Evolutionary conservation across 2,329 filamentous ascomycete genomes (phyloP).

Genomic region (Ascochyta viciae-villosae): DNA sequence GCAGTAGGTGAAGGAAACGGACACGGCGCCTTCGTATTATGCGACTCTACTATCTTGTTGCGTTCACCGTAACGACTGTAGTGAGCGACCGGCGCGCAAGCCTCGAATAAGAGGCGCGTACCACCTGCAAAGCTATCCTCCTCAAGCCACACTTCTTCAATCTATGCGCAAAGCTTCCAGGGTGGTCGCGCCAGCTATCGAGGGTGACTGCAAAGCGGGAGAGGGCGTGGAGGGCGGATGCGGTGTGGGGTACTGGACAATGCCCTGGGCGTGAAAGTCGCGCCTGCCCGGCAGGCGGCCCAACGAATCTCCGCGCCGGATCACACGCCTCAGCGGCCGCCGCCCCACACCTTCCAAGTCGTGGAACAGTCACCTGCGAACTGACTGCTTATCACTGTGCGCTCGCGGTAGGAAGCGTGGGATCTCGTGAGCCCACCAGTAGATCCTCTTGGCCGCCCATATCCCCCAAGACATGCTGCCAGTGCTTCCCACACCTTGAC

Average conservation of each 20-base stretch:
- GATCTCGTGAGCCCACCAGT: constrained; percentile 14
- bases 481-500: constrained; percentile 33
- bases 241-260: constrained; percentile 14
- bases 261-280: constrained; percentile 11
- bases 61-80: constrained; percentile 28
- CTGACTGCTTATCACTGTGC: constrained; percentile 25
- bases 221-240: constrained; percentile 22
- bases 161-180: constrained; percentile 36
- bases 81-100: constrained; percentile 28
- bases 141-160: constrained; percentile 23
- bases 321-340: constrained; percentile 14
- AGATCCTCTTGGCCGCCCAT: constrained; percentile 4
- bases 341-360: constrained; percentile 32
- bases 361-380: constrained; percentile 35
- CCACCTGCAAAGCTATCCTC: constrained; percentile 39
- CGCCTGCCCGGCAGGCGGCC: not conserved
- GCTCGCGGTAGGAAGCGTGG: constrained; percentile 21
- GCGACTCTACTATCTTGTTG: constrained; percentile 38
- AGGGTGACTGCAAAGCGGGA: constrained; percentile 15
- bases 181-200: constrained; percentile 26
- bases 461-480: constrained; percentile 39
- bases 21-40: constrained; percentile 26
- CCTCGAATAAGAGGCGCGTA: constrained; percentile 37
- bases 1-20: constrained; percentile 15
- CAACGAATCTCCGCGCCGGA: too few relatives aligned